Evolutionary conservation across 208 protist species (phyloP).

Genomic region (Leishmania martiniquensis): DNA sequence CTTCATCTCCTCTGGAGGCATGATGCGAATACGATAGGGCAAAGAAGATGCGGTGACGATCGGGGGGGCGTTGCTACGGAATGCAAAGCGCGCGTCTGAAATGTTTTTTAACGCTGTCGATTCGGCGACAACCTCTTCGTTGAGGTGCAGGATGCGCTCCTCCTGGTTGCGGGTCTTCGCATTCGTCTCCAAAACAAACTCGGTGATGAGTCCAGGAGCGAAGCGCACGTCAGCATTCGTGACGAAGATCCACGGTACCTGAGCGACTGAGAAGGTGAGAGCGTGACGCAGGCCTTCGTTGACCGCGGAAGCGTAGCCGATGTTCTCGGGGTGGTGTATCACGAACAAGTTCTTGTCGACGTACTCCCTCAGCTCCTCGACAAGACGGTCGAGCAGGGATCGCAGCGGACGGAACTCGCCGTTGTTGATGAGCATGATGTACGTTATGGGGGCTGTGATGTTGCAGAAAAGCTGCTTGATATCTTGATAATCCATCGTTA

Average conservation of each 20-base stretch:
- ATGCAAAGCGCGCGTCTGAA: slow-evolving; percentile 11
- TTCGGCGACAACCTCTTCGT: slow-evolving; percentile 26
- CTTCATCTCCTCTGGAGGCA: slow-evolving; percentile 20
- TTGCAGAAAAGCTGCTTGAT: slow-evolving; percentile 46
- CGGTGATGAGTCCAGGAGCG: slow-evolving; percentile 3
- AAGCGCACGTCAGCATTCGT: slow-evolving; percentile 48
- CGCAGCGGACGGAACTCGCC: slow-evolving; percentile 26
- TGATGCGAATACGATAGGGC: slow-evolving; percentile 45
- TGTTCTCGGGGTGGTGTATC: slow-evolving; percentile 33
- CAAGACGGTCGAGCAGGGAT: slow-evolving; percentile 15
- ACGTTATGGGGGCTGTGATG: slow-evolving; percentile 32
- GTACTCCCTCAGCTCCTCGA: background rate
- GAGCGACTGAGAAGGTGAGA: slow-evolving; percentile 18
- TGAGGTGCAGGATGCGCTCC: slow-evolving; percentile 1
- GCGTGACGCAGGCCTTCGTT: slow-evolving; percentile 38
- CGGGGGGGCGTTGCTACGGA: slow-evolving; percentile 9
- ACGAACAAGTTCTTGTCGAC: slow-evolving; percentile 24
- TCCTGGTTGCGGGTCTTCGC: slow-evolving; percentile 11
- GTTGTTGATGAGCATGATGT: slow-evolving; percentile 47
- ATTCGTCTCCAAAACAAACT: slow-evolving; percentile 17
- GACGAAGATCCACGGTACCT: slow-evolving; percentile 45
- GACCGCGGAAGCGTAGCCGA: slow-evolving; percentile 31
- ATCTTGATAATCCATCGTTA: slow-evolving; percentile 44
- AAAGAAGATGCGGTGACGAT: slow-evolving; percentile 39
- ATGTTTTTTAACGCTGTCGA: background rate